Evolutionary conservation across 1,284 basidiomycete species (phyloP).

Genomic region (Malassezia brasiliensis): DNA sequence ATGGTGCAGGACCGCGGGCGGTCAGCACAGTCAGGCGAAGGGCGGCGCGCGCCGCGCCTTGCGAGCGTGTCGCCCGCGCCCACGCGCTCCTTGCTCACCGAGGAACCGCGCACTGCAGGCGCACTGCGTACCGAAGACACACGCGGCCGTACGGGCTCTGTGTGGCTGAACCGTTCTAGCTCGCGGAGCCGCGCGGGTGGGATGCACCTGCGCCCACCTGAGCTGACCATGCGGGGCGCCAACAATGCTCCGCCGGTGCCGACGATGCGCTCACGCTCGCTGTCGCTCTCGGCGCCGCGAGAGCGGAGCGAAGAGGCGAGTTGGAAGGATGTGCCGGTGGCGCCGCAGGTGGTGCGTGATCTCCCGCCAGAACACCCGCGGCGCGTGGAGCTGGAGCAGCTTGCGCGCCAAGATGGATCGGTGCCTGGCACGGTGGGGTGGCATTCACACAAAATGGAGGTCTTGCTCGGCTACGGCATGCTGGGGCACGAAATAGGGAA

Average conservation of each 20-base stretch:
- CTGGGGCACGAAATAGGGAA: conserved; percentile 81
- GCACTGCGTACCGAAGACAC: neutral
- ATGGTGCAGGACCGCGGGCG: neutral
- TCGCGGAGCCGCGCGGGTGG: neutral
- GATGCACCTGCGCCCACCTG: neutral
- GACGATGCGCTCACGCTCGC: conserved; percentile 23
- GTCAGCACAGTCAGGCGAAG: neutral
- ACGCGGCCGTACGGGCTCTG: neutral
- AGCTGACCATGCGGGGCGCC: neutral
- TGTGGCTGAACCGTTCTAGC: neutral
- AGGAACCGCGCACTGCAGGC: neutral
- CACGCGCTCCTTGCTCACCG: neutral
- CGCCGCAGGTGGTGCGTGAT: conserved; percentile 53
- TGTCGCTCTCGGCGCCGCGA: conserved; percentile 20
- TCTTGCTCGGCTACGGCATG: conserved; percentile 78
- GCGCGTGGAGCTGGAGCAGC: conserved; percentile 59
- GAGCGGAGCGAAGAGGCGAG: conserved; percentile 16
- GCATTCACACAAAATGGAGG: conserved; percentile 96
- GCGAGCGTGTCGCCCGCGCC: neutral
- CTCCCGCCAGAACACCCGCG: conserved; percentile 60
- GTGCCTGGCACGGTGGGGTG: conserved; percentile 83
- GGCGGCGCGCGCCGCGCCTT: neutral
- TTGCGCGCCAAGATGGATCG: conserved; percentile 75
- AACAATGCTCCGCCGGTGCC: neutral
- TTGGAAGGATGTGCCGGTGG: conserved; percentile 10